phyloP scores from a whole-genome alignment of 805 yeast genomes.

The Wickerhamiella galacta region DNA sequence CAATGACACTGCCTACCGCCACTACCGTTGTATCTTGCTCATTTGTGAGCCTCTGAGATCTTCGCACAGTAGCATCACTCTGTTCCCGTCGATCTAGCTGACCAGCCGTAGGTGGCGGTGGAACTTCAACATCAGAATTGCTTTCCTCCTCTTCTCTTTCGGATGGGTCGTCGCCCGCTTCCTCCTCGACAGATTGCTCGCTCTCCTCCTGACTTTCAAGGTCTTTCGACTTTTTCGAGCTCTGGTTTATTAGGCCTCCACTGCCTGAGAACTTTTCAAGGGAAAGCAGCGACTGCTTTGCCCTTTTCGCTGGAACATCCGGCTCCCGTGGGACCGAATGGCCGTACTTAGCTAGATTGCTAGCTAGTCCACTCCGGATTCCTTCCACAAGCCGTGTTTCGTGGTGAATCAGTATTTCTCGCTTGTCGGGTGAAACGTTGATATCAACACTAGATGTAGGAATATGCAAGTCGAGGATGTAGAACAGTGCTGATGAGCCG shows the following conservation, averaged over 20 bases:
- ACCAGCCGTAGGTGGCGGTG: no score
- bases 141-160: slow-evolving; percentile 4
- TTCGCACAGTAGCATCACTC: no score
- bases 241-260: slow-evolving; percentile 3
- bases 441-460: slow-evolving; percentile 41
- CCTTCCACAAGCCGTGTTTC: slow-evolving; percentile 44
- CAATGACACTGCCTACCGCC: no score
- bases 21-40: no score
- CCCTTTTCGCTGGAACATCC: slow-evolving; percentile 4
- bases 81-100: no score
- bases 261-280: slow-evolving; percentile 9
- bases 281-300: slow-evolving; percentile 6
- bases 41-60: no score
- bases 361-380: slow-evolving; percentile 33
- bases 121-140: slow-evolving; percentile 2
- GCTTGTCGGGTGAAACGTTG: slow-evolving; percentile 85
- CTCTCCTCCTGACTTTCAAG: slow-evolving; percentile 10
- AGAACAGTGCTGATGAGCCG: slow-evolving; percentile 53
- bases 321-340: slow-evolving; percentile 23
- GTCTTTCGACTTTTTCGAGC: background rate
- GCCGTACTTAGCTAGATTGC: slow-evolving; percentile 28
- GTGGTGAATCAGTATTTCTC: slow-evolving; percentile 48
- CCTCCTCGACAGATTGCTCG: slow-evolving; percentile 8
- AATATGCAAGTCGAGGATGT: slow-evolving; percentile 43
- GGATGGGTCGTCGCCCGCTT: slow-evolving; percentile 10